Base-by-base conservation (phyloP, 2,329 filamentous ascomycete species). In the Scorias spongiosa region DNA sequence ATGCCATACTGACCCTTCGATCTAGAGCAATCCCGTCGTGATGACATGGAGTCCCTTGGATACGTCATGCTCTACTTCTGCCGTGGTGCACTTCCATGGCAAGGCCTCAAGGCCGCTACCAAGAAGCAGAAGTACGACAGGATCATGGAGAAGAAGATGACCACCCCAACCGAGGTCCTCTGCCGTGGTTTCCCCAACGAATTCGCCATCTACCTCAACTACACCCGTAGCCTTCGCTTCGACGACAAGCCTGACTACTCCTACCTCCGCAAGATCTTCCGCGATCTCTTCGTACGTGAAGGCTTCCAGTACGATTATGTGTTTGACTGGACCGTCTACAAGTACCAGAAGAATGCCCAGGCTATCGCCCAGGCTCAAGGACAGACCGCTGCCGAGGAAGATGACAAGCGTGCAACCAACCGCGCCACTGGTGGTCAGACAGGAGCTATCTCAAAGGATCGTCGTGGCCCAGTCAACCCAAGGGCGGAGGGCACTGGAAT, bases 101-200 rank as follows among this genome's bases (percentile, higher is more conserved):
- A 98, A 72, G 91, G 91, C 45, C 75, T 95, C 44, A 95, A 95
- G 78, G 89, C 89, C 71, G 89, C 89, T 56, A 95, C 88, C 54
- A 95, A 95, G 80, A 95, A 95, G 81, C 89, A 96, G 73, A 98
- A 98, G 74, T 96, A 98, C 64, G 91, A 98, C 70, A 80, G 89
- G 53, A 98, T 98, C 71, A 96, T 96, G 89, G 91, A 98, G 76
- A 98, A 98, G 81, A 98, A 98, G 85, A 96, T 96, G 91, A 98
- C 91, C 11, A 98, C 91, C 2, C 88, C 91, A 8, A 96, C 89
- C 56, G 89, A 98, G 69, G 88, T 95, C 41, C 84, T 98, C 41
- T 98, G 91, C 80, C 87, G 89, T 65, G 91, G 91, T 54, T 96
- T 98, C 74, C 91, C 91, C 57, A 95, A 96, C 67, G 91, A 98